These are phyloP conservation scores for Mycena vitilis DNA, from an alignment of 768 basidiomycete genomes.

Conservation along the genomic window DNA sequence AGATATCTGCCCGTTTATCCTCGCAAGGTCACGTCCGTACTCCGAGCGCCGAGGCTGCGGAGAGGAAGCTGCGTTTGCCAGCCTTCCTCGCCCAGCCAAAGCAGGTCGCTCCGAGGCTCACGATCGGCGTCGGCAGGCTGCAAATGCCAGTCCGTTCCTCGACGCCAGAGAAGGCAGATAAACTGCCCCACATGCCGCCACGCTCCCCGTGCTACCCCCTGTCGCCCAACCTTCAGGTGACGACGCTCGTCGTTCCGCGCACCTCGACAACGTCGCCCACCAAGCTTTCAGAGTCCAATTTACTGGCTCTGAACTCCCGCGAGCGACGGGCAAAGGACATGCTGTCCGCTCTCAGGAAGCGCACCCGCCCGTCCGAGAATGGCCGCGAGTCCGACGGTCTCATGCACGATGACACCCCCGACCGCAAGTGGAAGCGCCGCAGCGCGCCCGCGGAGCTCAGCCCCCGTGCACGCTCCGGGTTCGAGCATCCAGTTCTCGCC, in stretches of 20 bases:
- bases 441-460: conserved; percentile 75
- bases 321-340: conserved; percentile 70
- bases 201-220: conserved; percentile 52
- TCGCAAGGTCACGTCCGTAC: conserved; percentile 48
- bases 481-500: conserved; percentile 68
- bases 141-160: conserved; percentile 53
- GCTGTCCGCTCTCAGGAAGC: conserved; percentile 71
- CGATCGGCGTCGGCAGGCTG: conserved; percentile 55
- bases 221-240: conserved; percentile 58
- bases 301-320: conserved; percentile 63
- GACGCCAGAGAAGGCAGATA: conserved; percentile 42
- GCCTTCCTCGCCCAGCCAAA: conserved; percentile 39
- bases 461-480: conserved; percentile 61
- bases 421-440: conserved; percentile 61
- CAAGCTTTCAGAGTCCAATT: conserved; percentile 64
- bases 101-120: conserved; percentile 37
- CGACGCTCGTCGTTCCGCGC: conserved; percentile 61
- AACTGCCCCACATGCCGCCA: conserved; percentile 44
- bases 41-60: conserved; percentile 38
- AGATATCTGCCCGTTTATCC: conserved; percentile 75
- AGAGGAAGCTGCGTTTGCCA: conserved; percentile 35
- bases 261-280: conserved; percentile 55
- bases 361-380: conserved; percentile 57
- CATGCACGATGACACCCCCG: conserved; percentile 39
- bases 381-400: conserved; percentile 32